phyloP scores from a whole-genome alignment of 148 eudicot genomes.

The Polygonum maritimum region DNA sequence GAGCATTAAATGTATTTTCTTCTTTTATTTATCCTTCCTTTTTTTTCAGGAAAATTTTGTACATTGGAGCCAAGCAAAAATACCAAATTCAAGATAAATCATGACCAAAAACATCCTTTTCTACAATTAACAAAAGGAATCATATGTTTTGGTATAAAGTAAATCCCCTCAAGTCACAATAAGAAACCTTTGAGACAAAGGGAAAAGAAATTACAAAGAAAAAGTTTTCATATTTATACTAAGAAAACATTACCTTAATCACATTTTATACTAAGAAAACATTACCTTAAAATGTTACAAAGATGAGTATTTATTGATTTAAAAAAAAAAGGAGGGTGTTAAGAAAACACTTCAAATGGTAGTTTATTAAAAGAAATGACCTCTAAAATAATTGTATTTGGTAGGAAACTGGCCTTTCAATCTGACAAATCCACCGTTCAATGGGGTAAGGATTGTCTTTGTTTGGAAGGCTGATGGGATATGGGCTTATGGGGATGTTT shows the following conservation, averaged over 20 bases:
- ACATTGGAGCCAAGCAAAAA: slow-evolving; percentile 3
- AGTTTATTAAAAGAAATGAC: not conserved
- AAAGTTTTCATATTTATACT: not conserved
- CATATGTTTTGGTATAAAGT: slow-evolving; percentile 4
- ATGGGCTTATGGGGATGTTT: slow-evolving; percentile 7
- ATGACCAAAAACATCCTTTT: slow-evolving; percentile 5
- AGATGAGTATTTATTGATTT: no score
- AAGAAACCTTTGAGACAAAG: not conserved
- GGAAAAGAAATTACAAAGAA: not conserved
- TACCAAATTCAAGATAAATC: not conserved
- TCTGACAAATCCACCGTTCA: not conserved
- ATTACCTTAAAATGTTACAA: no score
- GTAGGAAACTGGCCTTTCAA: slow-evolving; percentile 8
- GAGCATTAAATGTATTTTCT: not conserved
- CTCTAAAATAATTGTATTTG: not conserved
- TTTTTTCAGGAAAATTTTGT: not conserved
- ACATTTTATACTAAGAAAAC: no score
- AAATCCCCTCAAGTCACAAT: not conserved
- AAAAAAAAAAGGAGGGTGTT: no score
- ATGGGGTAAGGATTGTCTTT: not conserved
- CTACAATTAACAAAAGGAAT: not conserved
- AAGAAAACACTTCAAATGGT: no score
- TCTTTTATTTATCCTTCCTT: not conserved
- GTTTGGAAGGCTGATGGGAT: slow-evolving; percentile 2
- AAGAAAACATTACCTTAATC: no score